Evolutionary conservation across 306 rosid genomes (phyloP), one percentile per base, ranked within the genome.

Genomic region (Cucumis melo): DNA sequence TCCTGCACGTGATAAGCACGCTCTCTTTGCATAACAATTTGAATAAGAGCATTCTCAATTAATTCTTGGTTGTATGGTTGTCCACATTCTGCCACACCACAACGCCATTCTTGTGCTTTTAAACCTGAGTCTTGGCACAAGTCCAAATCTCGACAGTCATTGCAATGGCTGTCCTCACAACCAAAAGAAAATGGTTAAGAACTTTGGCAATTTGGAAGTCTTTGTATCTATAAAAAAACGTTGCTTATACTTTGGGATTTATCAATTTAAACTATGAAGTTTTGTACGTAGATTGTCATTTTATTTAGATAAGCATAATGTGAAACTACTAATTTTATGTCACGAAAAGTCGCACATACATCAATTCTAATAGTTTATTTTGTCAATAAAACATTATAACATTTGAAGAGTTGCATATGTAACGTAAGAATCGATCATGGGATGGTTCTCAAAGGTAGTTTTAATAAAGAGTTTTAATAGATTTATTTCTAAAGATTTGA

Each of bases 121-220:
- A 89, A 81, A 77, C 83, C 82, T 2, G 91, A 75, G 81, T 91
- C 98, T 6, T 91, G 92, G 77, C 93, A 88, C 84, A 91, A 84
- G 81, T 93, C 96, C 82, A 93, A 83, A 78, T 93, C 98, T 86
- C 93, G 85, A 82, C 97, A 91, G 66, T 91, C 97, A 32, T 88
- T 87, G 74, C 97, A 93, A 81, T 89, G 88, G 87, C 98, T 93
- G 91, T 29, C 60, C 79, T 63, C 57, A 24, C 10, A 48, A 68
- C 32, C 57, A 46, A 38, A 48, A 74, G 56, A 41, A 41, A 44
- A 70, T 44, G 39, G 38, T 12, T 24, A 8, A 44, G 58, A 68
- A 38, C 85, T 87, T 86, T 86, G 88, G 2, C 67, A 46, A 46
- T 46, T 81, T 58, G 76, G n/a, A n/a, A n/a, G 44, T 41, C 7